Evolutionary conservation across 768 basidiomycete species (phyloP), one percentile per base, ranked within the genome.

Genomic region (Xerocomus spinulosus): DNA sequence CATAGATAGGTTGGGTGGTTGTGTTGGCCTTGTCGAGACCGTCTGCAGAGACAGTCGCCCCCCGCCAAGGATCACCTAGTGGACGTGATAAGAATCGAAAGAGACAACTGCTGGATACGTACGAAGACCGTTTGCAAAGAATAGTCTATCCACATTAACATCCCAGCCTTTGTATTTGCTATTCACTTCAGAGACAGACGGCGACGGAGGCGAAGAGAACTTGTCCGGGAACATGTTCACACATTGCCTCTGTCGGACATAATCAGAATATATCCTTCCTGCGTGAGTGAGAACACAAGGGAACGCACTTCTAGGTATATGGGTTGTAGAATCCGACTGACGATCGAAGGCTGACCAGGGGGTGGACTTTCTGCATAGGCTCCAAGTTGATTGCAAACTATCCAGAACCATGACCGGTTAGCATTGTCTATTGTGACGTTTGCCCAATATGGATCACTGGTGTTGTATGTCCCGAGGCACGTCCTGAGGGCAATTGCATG

Each of bases 51-150:
- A 86, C 71, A 0, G 85, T 87, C 7, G 80, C 77, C 45, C 82
- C 80, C 42, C 78, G 74, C 85, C 84, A 87, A n/a, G 86, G 85
- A 55, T 87, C 85, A 35, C 82, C 84, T 86, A 32, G 10, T 46
- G n/a, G 52, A 42, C 17, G 4, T 2, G 12, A 6, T 33, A 5
- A 4, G 4, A 29, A 4, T 18, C 4, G 26, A 10, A 20, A 9
- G 5, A 21, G 3, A 17, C 5, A 35, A 18, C 36, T 17, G 17
- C n/a, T 20, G 12, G 26, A 26, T 3, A 48, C 82, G 54, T 54
- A 85, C 85, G 80, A 41, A 72, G 69, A 36, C 83, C 85, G 41
- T 82, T 86, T 35, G 81, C 81, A 54, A 85, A 86, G 73, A 87
- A 83, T 1, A 87, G 69, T 18, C 75, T 74, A 24, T 80, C 68